Evolutionary conservation across 805 yeast genomes (phyloP).

Genomic region (Diddensiella santjacobensis): DNA sequence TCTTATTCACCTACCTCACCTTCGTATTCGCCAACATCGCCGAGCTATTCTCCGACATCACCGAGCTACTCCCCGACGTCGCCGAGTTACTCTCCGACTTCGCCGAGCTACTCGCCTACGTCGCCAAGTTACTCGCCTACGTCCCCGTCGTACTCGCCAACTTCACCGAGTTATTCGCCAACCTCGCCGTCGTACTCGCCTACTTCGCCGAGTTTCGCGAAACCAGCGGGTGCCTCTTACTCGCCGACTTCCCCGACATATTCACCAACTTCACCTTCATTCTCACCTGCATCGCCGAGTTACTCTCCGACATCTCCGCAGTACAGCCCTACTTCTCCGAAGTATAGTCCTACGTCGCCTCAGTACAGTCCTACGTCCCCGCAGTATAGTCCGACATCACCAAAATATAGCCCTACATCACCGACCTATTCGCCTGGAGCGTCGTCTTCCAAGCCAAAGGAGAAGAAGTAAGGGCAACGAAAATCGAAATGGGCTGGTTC

Average conservation of each 20-base stretch:
- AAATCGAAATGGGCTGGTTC: not conserved
- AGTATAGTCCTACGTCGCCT: constrained; percentile 72
- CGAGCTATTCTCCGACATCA: constrained; percentile 67
- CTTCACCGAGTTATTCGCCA: constrained; percentile 83
- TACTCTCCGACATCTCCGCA: constrained; percentile 68
- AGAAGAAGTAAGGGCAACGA: not conserved
- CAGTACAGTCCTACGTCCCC: constrained; percentile 70
- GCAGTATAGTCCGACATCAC: constrained; percentile 52
- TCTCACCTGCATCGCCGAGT: constrained; percentile 68
- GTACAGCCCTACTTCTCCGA: constrained; percentile 75
- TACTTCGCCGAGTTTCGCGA: constrained; percentile 63
- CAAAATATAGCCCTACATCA: constrained; percentile 60
- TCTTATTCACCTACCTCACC: constrained; percentile 62
- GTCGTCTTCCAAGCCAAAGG: constrained; percentile 56
- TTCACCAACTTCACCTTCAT: constrained; percentile 69
- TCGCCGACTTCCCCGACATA: constrained; percentile 62
- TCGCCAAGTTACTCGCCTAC: constrained; percentile 72
- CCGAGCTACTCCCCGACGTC: constrained; percentile 76
- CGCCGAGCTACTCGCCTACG: constrained; percentile 62
- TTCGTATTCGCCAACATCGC: constrained; percentile 65
- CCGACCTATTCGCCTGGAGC: constrained; percentile 82
- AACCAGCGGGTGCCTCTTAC: constrained; percentile 64
- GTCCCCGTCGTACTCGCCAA: constrained; percentile 50
- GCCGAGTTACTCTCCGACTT: constrained; percentile 61
- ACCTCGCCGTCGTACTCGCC: constrained; percentile 52